phyloP scores from a whole-genome alignment of 331 rosid species.

The Rhamnella rubrinervis region DNA sequence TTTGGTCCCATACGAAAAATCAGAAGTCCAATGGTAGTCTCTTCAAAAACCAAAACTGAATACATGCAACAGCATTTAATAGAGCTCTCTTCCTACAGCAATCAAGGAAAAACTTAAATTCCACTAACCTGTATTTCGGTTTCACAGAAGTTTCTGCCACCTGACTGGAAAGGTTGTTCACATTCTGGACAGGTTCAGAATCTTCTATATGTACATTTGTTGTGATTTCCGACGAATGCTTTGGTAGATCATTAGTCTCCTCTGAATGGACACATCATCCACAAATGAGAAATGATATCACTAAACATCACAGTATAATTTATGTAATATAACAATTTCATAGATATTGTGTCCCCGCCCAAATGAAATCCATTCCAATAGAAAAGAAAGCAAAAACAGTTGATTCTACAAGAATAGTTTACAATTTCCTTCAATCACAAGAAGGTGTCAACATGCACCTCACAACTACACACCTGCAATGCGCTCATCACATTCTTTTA shows the following conservation, averaged over 20 bases:
- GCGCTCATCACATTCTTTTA: constrained; percentile 57
- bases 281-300: constrained; percentile 13
- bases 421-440: background rate
- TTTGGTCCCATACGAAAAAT: background rate
- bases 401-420: background rate
- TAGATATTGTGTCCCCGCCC: background rate
- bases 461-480: constrained; percentile 53
- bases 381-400: constrained; percentile 1
- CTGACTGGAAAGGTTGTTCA: constrained; percentile 25
- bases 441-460: constrained; percentile 13
- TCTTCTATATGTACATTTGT: constrained; percentile 33
- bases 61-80: background rate
- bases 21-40: background rate
- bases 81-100: background rate
- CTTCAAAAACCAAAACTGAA: constrained; percentile 1
- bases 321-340: constrained; percentile 7
- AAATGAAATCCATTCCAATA: background rate
- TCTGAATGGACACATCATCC: constrained; percentile 49
- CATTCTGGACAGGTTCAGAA: constrained; percentile 33
- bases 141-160: constrained; percentile 38
- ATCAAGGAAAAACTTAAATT: constrained; percentile 4
- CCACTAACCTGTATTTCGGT: constrained; percentile 71
- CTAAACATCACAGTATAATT: constrained; percentile 6
- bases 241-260: constrained; percentile 43
- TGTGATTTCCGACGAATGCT: constrained; percentile 28